Percentiles rank a stretch among this genome's conserved stretches.
phyloP scores from a whole-genome alignment of 257 asterid species.

The Mitragyna speciosa region DNA sequence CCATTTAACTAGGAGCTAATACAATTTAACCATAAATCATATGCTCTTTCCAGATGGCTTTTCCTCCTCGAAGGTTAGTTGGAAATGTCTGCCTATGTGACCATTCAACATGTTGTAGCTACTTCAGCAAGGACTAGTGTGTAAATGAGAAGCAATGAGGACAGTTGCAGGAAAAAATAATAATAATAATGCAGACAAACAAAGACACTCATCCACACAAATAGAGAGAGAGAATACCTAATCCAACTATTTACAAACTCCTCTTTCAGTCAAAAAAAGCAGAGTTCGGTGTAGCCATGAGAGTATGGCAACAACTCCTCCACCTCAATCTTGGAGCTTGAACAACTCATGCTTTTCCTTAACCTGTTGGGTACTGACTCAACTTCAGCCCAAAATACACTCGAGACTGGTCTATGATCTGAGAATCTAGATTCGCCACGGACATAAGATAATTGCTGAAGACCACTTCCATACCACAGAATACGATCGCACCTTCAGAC shows the following conservation, averaged over 20 bases:
- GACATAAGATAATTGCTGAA: slow-evolving; percentile 78
- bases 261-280: slow-evolving; percentile 62
- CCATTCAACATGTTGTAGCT: background rate
- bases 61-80: background rate
- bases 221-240: slow-evolving; percentile 30
- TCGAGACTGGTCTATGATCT: slow-evolving; percentile 95
- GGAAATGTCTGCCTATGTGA: background rate
- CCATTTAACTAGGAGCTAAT: background rate
- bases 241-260: slow-evolving; percentile 1
- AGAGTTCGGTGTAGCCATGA: slow-evolving; percentile 91
- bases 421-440: slow-evolving; percentile 95
- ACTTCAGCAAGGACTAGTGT: background rate
- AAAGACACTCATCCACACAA: background rate
- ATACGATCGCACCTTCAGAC: slow-evolving; percentile 89
- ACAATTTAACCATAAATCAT: background rate
- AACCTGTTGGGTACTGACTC: slow-evolving; percentile 85
- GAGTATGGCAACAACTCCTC: slow-evolving; percentile 92
- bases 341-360: slow-evolving; percentile 88
- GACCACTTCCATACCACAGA: slow-evolving; percentile 86
- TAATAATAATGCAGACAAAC: background rate
- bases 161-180: background rate
- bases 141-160: background rate
- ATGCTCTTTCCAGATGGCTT: background rate
- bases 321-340: slow-evolving; percentile 81
- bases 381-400: slow-evolving; percentile 91